These are phyloP conservation scores for Geranium brycei DNA, from an alignment of 345 rosid species.

Conservation along the genomic window DNA sequence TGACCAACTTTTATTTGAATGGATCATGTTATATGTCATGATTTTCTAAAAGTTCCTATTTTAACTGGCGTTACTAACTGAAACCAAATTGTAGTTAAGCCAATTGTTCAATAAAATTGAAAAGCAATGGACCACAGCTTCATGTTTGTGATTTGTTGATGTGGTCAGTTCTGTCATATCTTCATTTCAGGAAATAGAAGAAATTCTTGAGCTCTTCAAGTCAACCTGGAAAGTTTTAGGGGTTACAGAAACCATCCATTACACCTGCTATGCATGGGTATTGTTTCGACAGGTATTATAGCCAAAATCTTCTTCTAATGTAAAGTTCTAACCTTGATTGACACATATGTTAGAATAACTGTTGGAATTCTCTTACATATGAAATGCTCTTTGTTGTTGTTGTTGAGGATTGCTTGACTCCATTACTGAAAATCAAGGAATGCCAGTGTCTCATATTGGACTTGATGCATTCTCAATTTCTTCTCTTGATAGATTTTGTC, in stretches of 20 bases:
- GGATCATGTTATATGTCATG: background rate
- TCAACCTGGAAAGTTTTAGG: slow-evolving; percentile 96
- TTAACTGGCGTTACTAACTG: background rate
- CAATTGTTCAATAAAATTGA: background rate
- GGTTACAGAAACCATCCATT: slow-evolving; percentile 86
- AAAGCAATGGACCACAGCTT: background rate
- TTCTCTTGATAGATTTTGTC: background rate
- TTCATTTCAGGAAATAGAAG: slow-evolving; percentile 73
- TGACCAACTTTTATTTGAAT: no score
- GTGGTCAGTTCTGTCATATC: background rate
- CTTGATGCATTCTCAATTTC: background rate
- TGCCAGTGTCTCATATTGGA: background rate
- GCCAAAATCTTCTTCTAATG: slow-evolving; percentile 5
- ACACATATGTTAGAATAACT: slow-evolving; percentile 5
- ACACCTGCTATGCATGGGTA: slow-evolving; percentile 83
- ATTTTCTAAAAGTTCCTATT: background rate
- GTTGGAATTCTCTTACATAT: slow-evolving; percentile 6
- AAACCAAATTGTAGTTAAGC: background rate
- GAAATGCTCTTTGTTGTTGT: background rate
- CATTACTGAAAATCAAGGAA: background rate
- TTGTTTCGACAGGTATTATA: slow-evolving; percentile 80
- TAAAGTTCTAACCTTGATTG: background rate
- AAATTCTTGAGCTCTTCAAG: slow-evolving; percentile 91
- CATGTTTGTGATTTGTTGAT: background rate
- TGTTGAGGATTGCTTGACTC: slow-evolving; percentile 3